Base-by-base conservation (phyloP, 345 rosid species). In the Heritiera fomes region DNA sequence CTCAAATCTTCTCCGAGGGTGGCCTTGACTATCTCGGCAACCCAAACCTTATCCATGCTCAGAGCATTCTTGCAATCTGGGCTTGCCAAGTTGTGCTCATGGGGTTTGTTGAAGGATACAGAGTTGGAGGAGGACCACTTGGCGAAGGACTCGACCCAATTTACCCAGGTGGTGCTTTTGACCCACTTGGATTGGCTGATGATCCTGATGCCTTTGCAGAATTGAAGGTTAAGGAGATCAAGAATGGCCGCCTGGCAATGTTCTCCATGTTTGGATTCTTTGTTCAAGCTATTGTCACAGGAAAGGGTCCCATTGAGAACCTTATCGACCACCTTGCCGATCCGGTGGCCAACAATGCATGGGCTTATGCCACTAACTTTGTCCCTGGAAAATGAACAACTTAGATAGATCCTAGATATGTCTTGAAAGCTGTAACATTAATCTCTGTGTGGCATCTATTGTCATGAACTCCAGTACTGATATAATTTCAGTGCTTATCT, bases 321-420 rank as follows among this genome's bases (percentile, higher is more conserved):
- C 88, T 95, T 32, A 83, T 1, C 15, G 99, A 95, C 84, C 99
- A 95, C 45, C 1, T 95, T 75, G 99, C 99, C 5, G 98, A 93
- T 82, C 99, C 98, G 0, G 91, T 86, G 4, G 85, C 92, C 81
- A 93, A 95, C 98, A 95, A 92, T 52, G 99, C 99, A 2, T 95
- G 99, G 98, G 95, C 98, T 68, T 92, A 80, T 66, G 98, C 98
- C 81, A 93, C 98, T n/a, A 93, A 93, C 96, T 93, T 95, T 62
- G 99, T 89, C 20, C 98, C 99, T 14, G 99, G 97, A 77, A 92
- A 95, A 61, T 95, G 89, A 95, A 80, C 70, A 30, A 41, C 52
- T 53, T 60, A 4, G 67, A 73, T 53, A 40, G 43, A 50, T 62
- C 45, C 15, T 28, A 56, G 43, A 40, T 2, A 45, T 59, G 55